Conservation (phyloP, 805 yeast genomes). For the Cyberlindnera suaveolens region DNA sequence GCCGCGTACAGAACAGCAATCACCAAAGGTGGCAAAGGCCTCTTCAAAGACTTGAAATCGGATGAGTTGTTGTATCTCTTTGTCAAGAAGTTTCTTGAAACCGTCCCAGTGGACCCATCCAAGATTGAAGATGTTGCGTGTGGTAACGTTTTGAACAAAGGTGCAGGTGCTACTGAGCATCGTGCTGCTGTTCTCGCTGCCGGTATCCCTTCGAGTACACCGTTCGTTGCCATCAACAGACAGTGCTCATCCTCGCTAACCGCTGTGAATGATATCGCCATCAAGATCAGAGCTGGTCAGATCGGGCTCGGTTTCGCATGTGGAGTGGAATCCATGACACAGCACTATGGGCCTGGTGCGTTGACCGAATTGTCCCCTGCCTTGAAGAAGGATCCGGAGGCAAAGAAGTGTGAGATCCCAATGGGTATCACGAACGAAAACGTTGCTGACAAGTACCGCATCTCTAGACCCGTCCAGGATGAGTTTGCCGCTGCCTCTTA, state of each 20-base stretch:
- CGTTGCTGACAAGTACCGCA: slow-evolving; percentile 60
- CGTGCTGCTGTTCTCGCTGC: slow-evolving; percentile 89
- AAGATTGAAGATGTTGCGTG: slow-evolving; percentile 79
- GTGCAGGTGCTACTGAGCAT: slow-evolving; percentile 94
- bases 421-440: slow-evolving; percentile 97
- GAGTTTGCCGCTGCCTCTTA: slow-evolving; percentile 84
- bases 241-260: slow-evolving; percentile 94
- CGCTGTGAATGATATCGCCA: slow-evolving; percentile 86
- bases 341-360: slow-evolving; percentile 77
- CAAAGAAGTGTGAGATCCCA: slow-evolving; percentile 80
- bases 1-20: slow-evolving; percentile 89
- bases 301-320: slow-evolving; percentile 86
- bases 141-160: slow-evolving; percentile 88
- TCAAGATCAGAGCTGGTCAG: slow-evolving; percentile 81
- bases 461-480: slow-evolving; percentile 73
- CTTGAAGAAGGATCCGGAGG: slow-evolving; percentile 37
- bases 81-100: slow-evolving; percentile 53
- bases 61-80: slow-evolving; percentile 72
- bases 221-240: slow-evolving; percentile 82
- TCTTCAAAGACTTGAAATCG: slow-evolving; percentile 74
- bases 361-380: slow-evolving; percentile 54
- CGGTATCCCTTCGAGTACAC: slow-evolving; percentile 76
- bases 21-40: slow-evolving; percentile 82
- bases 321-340: slow-evolving; percentile 95
- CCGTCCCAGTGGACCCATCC: slow-evolving; percentile 43